These are phyloP conservation scores for Nepenthes mirabilis DNA, from an alignment of 148 eudicot genomes.

Conservation along the genomic window DNA sequence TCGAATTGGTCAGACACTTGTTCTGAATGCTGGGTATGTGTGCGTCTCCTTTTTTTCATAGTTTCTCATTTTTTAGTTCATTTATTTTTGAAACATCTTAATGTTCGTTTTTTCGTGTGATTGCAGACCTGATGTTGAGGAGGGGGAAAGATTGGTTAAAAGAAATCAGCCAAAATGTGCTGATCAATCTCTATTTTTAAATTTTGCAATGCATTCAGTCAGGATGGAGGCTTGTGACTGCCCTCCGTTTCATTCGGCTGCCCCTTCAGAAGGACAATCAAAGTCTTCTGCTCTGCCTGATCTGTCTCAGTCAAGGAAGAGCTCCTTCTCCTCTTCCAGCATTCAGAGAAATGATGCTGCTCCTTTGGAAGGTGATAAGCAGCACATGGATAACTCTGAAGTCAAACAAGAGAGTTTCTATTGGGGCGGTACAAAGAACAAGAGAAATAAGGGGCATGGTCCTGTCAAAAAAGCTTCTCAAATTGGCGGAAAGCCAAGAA, in stretches of 20 bases:
- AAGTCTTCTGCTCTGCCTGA: constrained; percentile 38
- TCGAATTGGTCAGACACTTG: constrained; percentile 81
- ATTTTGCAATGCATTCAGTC: constrained; percentile 98
- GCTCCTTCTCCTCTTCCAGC: constrained; percentile 33
- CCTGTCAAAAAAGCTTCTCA: constrained; percentile 53
- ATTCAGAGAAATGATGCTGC: constrained; percentile 22
- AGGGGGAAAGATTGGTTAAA: constrained; percentile 80
- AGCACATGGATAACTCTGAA: constrained; percentile 22
- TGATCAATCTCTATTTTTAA: constrained; percentile 72
- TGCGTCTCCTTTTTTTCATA: constrained; percentile 1
- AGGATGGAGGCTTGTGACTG: constrained; percentile 99
- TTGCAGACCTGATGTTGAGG: constrained; percentile 87
- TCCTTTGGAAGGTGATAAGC: constrained; percentile 18
- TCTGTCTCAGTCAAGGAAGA: constrained; percentile 16
- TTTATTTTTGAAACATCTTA: neutral
- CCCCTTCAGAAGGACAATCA: constrained; percentile 20
- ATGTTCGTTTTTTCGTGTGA: constrained; percentile 5
- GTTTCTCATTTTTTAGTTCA: neutral
- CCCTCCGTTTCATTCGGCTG: constrained; percentile 51
- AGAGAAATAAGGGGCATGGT: constrained; percentile 41
- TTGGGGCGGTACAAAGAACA: constrained; percentile 58
- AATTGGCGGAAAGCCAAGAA: constrained; percentile 60
- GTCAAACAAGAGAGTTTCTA: constrained; percentile 32
- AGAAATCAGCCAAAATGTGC: constrained; percentile 70
- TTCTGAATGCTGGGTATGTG: constrained; percentile 80